Evolutionary conservation across 2,329 filamentous ascomycete species (phyloP), one percentile per base, ranked within the genome.

Genomic region (Chrysoporthe deuterocubensis): DNA sequence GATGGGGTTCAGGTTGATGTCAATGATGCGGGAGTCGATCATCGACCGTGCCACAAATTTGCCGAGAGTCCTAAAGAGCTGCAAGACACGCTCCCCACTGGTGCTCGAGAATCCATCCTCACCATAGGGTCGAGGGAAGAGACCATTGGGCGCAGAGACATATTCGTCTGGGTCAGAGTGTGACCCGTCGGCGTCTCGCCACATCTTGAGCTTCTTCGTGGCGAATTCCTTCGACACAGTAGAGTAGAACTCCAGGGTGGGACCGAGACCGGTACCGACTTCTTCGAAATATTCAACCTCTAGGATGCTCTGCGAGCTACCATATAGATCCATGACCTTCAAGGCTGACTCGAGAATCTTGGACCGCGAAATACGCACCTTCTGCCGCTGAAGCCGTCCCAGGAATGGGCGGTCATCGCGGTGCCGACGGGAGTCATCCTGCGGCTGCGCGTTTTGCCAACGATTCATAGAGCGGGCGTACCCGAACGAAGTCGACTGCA

Each of bases 261-360:
- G 96, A 0, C 96, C 96, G 58, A 99, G 85, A 59, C 96, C 96
- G 34, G 96, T 99, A 67, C 96, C 96, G 32, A 99, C 96, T 80
- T 99, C 96, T 75, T 98, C 96, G 73, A 99, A 99, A 76, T 99
- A 99, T 75, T 99, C 96, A 1, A 99, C 95, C 76, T 99, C 96
- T 0, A 99, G 82, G 40, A 98, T 92, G 77, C 95, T 98, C 68
- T 97, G 93, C 0, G 95, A 97, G n/a, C 93, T 93, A 0, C 96
- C 96, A 74, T 99, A 99, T 2, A 98, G 87, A 74, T 99, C 95
- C 95, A 99, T 98, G 42, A 99, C 96, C 79, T 99, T 99, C 78
- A 98, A 85, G 0, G 96, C 96, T 16, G 96, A 98, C 77, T 99
- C 96, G 8, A 99, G 84, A 58, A 99, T 97, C 74, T 96, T 94